Evolutionary conservation across 2,329 filamentous ascomycete genomes (phyloP).

Genomic region (Verticillium klebahnii): DNA sequence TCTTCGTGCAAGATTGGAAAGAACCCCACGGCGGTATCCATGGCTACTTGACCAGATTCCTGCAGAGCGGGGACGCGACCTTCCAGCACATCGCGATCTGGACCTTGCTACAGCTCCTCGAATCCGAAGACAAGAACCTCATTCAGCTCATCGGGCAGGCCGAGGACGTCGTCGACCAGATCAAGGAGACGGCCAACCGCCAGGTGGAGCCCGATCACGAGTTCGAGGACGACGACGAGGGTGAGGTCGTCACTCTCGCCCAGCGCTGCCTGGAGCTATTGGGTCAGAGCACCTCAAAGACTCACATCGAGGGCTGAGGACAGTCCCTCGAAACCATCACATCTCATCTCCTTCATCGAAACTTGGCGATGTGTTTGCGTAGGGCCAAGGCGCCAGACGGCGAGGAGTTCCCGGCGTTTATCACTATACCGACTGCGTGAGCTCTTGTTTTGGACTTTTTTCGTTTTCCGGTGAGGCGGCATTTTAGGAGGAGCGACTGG

Average conservation of each 20-base stretch:
- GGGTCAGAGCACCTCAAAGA: conserved; percentile 69
- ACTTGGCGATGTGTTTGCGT: conserved; percentile 4
- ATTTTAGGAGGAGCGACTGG: not conserved
- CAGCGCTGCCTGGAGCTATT: conserved; percentile 85
- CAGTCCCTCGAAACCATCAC: not conserved
- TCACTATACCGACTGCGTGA: conserved; percentile 13
- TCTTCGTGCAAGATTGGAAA: conserved; percentile 92
- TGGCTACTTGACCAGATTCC: conserved; percentile 88
- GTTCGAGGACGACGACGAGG: conserved; percentile 83
- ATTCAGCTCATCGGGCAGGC: conserved; percentile 85
- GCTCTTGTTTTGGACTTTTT: conserved; percentile 8
- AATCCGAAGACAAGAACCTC: conserved; percentile 89
- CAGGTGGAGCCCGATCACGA: conserved; percentile 84
- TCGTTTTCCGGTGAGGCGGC: not conserved
- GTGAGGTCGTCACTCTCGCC: conserved; percentile 86
- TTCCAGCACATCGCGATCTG: conserved; percentile 99
- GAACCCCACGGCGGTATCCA: conserved; percentile 92
- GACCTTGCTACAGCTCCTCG: conserved; percentile 91
- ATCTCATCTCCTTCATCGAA: conserved; percentile 5
- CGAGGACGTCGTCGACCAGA: conserved; percentile 87
- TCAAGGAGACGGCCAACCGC: conserved; percentile 84
- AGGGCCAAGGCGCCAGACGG: conserved; percentile 7
- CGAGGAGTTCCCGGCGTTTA: conserved; percentile 12
- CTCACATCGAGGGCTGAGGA: conserved; percentile 72
- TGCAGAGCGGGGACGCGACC: conserved; percentile 89